Conservation (phyloP, 2,329 filamentous ascomycete species). For the Penicillium sp. region DNA sequence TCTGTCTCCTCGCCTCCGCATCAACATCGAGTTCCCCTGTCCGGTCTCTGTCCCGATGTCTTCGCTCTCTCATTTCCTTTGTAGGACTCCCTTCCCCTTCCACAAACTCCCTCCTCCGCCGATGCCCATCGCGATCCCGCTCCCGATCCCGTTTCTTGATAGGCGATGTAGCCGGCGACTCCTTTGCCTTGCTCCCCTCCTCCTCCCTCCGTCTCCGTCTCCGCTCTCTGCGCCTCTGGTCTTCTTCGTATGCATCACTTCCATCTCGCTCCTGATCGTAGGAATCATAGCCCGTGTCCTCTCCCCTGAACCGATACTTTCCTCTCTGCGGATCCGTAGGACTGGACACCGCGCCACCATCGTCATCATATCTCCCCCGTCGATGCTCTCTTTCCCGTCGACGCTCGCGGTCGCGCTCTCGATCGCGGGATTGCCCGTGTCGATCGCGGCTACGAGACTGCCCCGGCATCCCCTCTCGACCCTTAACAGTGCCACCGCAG, state of each 20-base stretch:
- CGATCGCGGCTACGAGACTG: conserved; percentile 37
- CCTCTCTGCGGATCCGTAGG: conserved; percentile 11
- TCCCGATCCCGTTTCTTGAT: conserved; percentile 34
- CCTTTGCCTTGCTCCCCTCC: conserved; percentile 33
- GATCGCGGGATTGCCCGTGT: conserved; percentile 23
- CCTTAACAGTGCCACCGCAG: not conserved
- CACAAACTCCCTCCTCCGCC: conserved; percentile 22
- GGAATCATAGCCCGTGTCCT: conserved; percentile 23
- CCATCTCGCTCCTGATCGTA: conserved; percentile 24
- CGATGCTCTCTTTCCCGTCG: conserved; percentile 10
- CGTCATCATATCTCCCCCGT: conserved; percentile 13
- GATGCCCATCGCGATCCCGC: conserved; percentile 35
- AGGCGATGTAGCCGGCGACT: conserved; percentile 39
- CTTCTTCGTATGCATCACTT: conserved; percentile 19
- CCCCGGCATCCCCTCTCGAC: conserved; percentile 30
- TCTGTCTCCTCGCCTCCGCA: conserved; percentile 27
- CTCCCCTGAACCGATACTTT: conserved; percentile 22
- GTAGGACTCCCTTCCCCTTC: conserved; percentile 31
- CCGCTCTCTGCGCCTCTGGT: conserved; percentile 22
- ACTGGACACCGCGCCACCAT: conserved; percentile 17
- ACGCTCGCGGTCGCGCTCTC: conserved; percentile 21
- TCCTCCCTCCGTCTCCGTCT: conserved; percentile 21
- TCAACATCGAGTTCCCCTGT: conserved; percentile 18
- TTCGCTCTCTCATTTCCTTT: conserved; percentile 17
- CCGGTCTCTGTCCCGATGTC: conserved; percentile 17